These are phyloP conservation scores for Hibiscus tridactylites DNA, from an alignment of 345 rosid species.

Conservation along the genomic window DNA sequence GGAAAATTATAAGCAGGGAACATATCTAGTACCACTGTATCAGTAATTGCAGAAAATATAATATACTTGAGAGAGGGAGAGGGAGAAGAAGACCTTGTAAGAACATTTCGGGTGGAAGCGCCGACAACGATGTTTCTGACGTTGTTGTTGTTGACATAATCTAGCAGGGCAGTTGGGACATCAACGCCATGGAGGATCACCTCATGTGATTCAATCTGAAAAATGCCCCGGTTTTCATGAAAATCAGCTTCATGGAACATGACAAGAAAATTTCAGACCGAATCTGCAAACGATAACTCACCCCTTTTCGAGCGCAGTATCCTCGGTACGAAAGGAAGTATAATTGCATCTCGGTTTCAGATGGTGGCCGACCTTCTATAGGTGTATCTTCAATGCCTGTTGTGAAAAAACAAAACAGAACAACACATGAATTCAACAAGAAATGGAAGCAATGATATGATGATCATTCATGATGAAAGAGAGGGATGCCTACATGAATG, in stretches of 20 bases:
- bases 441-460: neutral
- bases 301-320: conserved; percentile 73
- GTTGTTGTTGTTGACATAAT: conserved; percentile 32
- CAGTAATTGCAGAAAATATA: neutral
- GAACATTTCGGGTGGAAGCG: conserved; percentile 35
- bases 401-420: conserved; percentile 11
- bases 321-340: conserved; percentile 63
- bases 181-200: conserved; percentile 53
- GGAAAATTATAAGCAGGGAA: neutral
- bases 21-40: neutral
- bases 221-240: neutral
- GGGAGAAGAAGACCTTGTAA: neutral
- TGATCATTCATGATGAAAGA: neutral
- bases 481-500: conserved; percentile 16
- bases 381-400: conserved; percentile 18
- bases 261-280: neutral
- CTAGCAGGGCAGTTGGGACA: conserved; percentile 43
- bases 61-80: neutral
- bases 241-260: neutral
- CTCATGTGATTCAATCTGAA: conserved; percentile 52
- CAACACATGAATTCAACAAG: neutral
- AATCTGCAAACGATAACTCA: conserved; percentile 12
- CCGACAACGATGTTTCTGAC: conserved; percentile 50
- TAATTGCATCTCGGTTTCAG: conserved; percentile 36
- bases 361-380: conserved; percentile 39